Evolutionary conservation across 2,329 filamentous ascomycete genomes (phyloP), one percentile per base, ranked within the genome.

Genomic region (Zymoseptoria passerinii): DNA sequence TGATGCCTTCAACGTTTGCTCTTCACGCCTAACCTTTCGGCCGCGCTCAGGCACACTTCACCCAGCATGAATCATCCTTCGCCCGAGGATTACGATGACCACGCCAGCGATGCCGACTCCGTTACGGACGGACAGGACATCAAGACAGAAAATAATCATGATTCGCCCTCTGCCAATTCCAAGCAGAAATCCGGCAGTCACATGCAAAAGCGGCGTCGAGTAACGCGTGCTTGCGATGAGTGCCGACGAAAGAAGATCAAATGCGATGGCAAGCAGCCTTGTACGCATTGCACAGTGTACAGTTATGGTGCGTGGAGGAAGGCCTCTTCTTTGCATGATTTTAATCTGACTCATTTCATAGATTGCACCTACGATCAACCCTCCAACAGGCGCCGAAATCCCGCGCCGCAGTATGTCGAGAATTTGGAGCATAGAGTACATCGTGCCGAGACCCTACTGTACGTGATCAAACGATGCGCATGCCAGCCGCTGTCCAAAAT

Each of bases 311-410:
- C 71, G 81, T 60, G 67, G 23, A 19, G 35, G 13, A 23, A 23
- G 20, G 48, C 18, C 19, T 48, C 48, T 49, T 28, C 18, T 55
- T 19, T 55, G 10, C 10, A 52, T 10, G 13, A 23, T 19, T 18
- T 13, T 40, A 16, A 49, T 35, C 28, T 28, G 50, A 55, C 35
- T 16, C 19, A 8, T 35, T 10, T 52, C 23, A 18, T 64, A 96
- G 91, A 95, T 71, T 96, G 92, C 73, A 95, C 91, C 28, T 96
- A 96, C 74, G 91, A 96, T 70, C 94, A 96, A 72, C 92, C 92
- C 10, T 96, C 91, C 23, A 96, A 96, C 72, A 83, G 92, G 65
- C 83, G 91, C 65, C 85, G 92, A 67, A 96, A 96, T 71, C 91
- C 92, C 20, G 89, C 90, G 27, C 91, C 92, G 18, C 90, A 95